phyloP scores from a whole-genome alignment of 1,284 basidiomycete genomes.

The Naganishia sp. region DNA sequence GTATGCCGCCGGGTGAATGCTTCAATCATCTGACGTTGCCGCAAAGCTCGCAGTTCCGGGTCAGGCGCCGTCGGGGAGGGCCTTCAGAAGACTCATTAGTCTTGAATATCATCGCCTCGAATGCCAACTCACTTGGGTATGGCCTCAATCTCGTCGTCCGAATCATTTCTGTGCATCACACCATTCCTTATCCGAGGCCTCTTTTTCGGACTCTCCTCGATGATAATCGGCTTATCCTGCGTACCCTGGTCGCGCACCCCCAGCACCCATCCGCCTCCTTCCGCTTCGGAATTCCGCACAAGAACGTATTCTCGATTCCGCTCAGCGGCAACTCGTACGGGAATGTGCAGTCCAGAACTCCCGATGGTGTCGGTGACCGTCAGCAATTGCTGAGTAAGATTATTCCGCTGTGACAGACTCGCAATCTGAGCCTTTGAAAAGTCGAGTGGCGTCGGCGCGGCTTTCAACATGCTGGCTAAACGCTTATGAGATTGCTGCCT shows the following conservation, averaged over 20 bases:
- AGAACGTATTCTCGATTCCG: constrained; percentile 91
- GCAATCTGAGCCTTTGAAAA: constrained; percentile 94
- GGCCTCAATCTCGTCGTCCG: constrained; percentile 15
- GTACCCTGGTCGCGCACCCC: constrained; percentile 82
- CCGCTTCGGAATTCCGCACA: constrained; percentile 77
- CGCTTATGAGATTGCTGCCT: constrained; percentile 90
- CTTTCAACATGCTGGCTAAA: constrained; percentile 83
- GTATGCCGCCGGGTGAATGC: constrained; percentile 64
- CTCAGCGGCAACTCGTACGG: constrained; percentile 89
- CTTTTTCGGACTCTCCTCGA: constrained; percentile 53
- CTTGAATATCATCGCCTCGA: not conserved
- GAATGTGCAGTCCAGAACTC: constrained; percentile 79
- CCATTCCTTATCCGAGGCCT: constrained; percentile 50
- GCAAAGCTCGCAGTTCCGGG: constrained; percentile 68
- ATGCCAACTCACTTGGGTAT: constrained; percentile 21
- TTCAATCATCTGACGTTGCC: constrained; percentile 65
- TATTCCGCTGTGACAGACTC: constrained; percentile 84
- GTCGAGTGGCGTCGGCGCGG: constrained; percentile 81
- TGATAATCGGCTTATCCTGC: constrained; percentile 78
- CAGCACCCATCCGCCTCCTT: constrained; percentile 87
- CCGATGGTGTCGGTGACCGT: constrained; percentile 91
- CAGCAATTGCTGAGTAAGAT: constrained; percentile 91
- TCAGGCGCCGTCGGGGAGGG: constrained; percentile 53
- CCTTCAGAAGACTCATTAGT: not conserved
- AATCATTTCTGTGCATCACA: constrained; percentile 59